Conservation (phyloP, 768 basidiomycete genomes). For the Russula sp. region DNA sequence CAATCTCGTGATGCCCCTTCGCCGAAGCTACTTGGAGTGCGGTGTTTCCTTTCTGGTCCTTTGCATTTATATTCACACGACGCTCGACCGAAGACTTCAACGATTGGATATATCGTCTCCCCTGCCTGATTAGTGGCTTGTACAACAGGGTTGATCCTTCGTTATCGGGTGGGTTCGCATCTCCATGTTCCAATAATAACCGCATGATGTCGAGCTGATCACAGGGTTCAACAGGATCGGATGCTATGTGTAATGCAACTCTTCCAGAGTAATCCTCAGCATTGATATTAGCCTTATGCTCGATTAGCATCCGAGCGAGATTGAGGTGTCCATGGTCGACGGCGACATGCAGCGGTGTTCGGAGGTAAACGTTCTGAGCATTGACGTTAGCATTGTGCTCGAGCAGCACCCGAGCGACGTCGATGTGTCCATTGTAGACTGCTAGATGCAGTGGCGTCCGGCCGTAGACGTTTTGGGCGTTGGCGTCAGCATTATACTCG, state of each 20-base stretch:
- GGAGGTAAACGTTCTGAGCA: background rate
- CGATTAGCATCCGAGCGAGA: background rate
- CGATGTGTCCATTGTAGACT: background rate
- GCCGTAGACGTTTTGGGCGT: background rate
- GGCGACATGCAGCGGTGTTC: background rate
- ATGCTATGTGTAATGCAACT: background rate
- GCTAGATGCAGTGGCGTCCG: background rate
- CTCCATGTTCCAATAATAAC: background rate
- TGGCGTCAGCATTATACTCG: background rate
- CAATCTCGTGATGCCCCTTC: too few species aligned
- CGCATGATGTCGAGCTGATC: background rate
- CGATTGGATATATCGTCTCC: too few species aligned
- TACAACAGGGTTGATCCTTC: too few species aligned
- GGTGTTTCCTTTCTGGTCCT: too few species aligned
- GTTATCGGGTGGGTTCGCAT: background rate
- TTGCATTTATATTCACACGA: too few species aligned
- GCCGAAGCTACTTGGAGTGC: too few species aligned
- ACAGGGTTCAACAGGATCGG: background rate
- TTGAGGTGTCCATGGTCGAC: background rate
- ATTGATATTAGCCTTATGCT: background rate
- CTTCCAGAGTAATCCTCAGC: background rate
- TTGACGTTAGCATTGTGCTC: background rate
- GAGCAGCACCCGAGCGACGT: background rate
- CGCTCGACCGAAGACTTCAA: too few species aligned
- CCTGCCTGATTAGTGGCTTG: too few species aligned